Evolutionary conservation across 441 rosid species (phyloP).

Genomic region (Croton laevigatus): DNA sequence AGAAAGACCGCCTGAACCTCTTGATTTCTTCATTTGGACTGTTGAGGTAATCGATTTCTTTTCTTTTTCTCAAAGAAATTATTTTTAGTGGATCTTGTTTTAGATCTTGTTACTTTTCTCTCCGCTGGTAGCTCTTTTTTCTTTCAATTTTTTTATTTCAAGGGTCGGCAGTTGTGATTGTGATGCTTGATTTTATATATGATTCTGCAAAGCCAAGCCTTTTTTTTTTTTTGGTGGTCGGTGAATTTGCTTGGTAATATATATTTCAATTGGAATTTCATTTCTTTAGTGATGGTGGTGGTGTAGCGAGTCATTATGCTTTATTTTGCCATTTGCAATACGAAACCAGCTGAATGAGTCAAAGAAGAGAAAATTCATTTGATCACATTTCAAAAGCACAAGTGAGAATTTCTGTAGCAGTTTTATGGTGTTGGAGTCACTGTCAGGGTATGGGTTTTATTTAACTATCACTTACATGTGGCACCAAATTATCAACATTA

Average conservation of each 20-base stretch:
- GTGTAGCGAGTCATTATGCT: background rate
- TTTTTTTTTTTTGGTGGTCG: background rate
- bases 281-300: background rate
- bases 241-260: background rate
- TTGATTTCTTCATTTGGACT: constrained; percentile 99
- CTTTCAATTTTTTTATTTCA: background rate
- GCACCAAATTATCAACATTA: background rate
- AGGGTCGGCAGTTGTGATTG: constrained; percentile 9
- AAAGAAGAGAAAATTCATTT: constrained; percentile 2
- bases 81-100: constrained; percentile 21
- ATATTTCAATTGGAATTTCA: background rate
- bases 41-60: constrained; percentile 61
- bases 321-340: background rate
- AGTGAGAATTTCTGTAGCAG: background rate
- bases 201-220: background rate
- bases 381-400: background rate
- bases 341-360: constrained; percentile 1
- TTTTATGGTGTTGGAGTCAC: background rate
- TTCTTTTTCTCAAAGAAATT: background rate
- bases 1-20: constrained; percentile 88
- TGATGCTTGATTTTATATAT: constrained; percentile 12
- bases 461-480: background rate
- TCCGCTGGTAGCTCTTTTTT: background rate
- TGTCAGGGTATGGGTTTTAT: background rate
- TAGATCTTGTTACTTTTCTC: constrained; percentile 11